Percentiles rank a stretch among this genome's conserved stretches.
phyloP scores from a whole-genome alignment of 345 rosid genomes.

The Sisymbrium irio region DNA sequence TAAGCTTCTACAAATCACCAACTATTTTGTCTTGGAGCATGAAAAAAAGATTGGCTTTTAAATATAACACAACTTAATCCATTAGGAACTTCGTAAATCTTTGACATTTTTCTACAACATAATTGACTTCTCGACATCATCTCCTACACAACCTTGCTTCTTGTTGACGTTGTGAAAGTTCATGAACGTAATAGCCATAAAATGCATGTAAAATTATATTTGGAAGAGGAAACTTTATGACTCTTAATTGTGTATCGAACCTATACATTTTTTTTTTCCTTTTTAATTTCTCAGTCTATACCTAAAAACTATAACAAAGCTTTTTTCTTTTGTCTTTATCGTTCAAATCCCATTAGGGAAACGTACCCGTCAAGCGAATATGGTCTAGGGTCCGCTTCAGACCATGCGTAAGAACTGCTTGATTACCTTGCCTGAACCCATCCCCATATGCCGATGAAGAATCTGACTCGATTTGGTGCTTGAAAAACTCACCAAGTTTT shows the following conservation, averaged over 20 bases:
- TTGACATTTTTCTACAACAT: background rate
- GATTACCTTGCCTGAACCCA: constrained; percentile 76
- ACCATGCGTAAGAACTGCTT: constrained; percentile 67
- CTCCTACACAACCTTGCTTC: background rate
- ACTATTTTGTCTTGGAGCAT: background rate
- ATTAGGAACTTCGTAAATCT: background rate
- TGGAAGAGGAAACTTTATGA: background rate
- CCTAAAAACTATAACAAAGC: constrained; percentile 21
- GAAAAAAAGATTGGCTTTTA: background rate
- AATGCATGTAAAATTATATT: background rate
- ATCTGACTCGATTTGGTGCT: constrained; percentile 87
- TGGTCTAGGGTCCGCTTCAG: constrained; percentile 86
- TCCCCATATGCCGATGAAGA: constrained; percentile 82
- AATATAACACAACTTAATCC: background rate
- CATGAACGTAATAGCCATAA: background rate
- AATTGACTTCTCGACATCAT: background rate
- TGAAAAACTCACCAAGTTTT: constrained; percentile 81
- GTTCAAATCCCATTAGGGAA: constrained; percentile 39
- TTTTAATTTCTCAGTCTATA: constrained; percentile 22
- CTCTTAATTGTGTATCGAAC: constrained; percentile 14
- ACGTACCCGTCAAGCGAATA: constrained; percentile 73
- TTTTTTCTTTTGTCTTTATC: background rate
- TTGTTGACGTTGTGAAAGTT: background rate
- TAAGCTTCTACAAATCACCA: background rate
- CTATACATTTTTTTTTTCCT: constrained; percentile 23